These are phyloP conservation scores for Termitomyces sp. DNA, from an alignment of 768 basidiomycete genomes.

Conservation along the genomic window DNA sequence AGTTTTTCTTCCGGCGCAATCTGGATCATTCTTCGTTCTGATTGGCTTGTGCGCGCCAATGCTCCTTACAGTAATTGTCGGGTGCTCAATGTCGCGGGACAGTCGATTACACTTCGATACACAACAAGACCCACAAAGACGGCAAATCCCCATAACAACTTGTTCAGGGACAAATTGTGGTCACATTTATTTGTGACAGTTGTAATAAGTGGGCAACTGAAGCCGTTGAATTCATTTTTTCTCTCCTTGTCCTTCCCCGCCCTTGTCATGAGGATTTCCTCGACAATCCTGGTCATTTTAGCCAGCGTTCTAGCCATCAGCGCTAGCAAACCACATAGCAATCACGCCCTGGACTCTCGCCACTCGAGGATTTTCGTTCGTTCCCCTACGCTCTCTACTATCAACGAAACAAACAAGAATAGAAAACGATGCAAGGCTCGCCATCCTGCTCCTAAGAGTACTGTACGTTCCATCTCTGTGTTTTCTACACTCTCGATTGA, in stretches of 20 bases:
- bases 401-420: constrained; percentile 1
- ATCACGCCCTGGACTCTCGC: constrained; percentile 22
- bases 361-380: constrained; percentile 32
- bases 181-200: constrained; percentile 10
- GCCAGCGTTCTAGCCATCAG: constrained; percentile 26
- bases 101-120: not conserved
- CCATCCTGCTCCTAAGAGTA: constrained; percentile 4
- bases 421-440: constrained; percentile 16
- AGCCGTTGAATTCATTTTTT: constrained; percentile 8
- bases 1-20: not conserved
- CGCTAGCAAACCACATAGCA: constrained; percentile 26
- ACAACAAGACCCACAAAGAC: not conserved
- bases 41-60: not conserved
- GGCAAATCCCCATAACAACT: not conserved
- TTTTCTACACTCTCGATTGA: not conserved
- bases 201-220: constrained; percentile 7
- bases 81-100: not conserved
- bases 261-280: constrained; percentile 37
- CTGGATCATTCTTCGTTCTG: not conserved
- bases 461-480: not conserved
- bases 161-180: not conserved
- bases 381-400: constrained; percentile 8
- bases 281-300: constrained; percentile 31
- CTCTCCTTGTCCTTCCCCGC: constrained; percentile 9
- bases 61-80: not conserved